phyloP scores from a whole-genome alignment of 805 yeast genomes.

The Suhomyces faveliae region DNA sequence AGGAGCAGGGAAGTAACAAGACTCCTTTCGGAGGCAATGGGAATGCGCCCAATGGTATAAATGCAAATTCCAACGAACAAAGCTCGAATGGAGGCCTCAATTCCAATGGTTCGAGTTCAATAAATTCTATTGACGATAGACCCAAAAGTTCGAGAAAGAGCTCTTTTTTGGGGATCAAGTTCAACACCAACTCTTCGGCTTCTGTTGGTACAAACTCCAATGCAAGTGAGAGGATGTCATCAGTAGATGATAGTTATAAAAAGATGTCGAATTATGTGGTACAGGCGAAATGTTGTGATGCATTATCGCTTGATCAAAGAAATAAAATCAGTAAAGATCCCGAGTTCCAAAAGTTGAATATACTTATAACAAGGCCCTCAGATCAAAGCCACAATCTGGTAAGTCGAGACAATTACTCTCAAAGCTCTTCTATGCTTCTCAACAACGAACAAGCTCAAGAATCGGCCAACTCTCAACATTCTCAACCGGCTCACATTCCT shows the following conservation, averaged over 20 bases:
- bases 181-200: constrained; percentile 20
- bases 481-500: not conserved
- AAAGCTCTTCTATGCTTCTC: constrained; percentile 32
- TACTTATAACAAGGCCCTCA: constrained; percentile 39
- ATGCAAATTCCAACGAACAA: too few species aligned
- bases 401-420: constrained; percentile 28
- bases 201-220: not conserved
- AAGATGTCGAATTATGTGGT: constrained; percentile 15
- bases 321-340: constrained; percentile 27
- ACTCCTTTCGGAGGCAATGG: not conserved
- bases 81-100: not conserved
- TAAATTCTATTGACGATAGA: constrained; percentile 17
- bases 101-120: not conserved
- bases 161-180: constrained; percentile 41
- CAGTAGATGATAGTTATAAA: constrained; percentile 5
- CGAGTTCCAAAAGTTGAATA: constrained; percentile 29
- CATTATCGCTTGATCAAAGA: constrained; percentile 34
- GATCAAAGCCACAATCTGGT: constrained; percentile 14
- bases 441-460: constrained; percentile 18
- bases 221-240: not conserved
- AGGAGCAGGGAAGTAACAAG: constrained; percentile 22
- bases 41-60: too few species aligned
- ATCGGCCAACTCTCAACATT: not conserved
- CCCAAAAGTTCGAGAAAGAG: constrained; percentile 31
- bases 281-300: constrained; percentile 32